Evolutionary conservation across 768 basidiomycete species (phyloP), one percentile per base, ranked within the genome.

Genomic region (Mrakia hoshinonis): DNA sequence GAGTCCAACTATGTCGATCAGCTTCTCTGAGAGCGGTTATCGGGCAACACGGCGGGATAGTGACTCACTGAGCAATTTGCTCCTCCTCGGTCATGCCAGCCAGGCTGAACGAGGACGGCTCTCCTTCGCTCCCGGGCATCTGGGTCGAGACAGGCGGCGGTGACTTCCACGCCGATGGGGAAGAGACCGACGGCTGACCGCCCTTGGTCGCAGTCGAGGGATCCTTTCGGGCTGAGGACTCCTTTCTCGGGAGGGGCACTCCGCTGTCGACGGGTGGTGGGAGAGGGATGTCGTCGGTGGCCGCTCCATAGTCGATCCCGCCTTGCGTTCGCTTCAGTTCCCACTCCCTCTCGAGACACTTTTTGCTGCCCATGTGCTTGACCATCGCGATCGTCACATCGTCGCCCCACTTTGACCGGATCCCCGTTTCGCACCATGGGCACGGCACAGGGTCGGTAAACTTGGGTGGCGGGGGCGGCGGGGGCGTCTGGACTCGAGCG

Each of bases 11-110:
- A n/a, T n/a, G n/a, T n/a, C n/a, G n/a, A n/a, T n/a, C n/a, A n/a
- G n/a, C n/a, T n/a, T n/a, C n/a, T n/a, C n/a, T n/a, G n/a, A n/a
- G n/a, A n/a, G n/a, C n/a, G n/a, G n/a, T n/a, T n/a, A n/a, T n/a
- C n/a, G n/a, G n/a, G n/a, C n/a, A n/a, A n/a, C n/a, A n/a, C n/a
- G n/a, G n/a, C n/a, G n/a, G n/a, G n/a, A n/a, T n/a, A n/a, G n/a
- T n/a, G 48, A 51, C 49, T 51, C 49, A 51, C 49, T 51, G 49
- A 51, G 49, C 49, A 24, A 51, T 51, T 24, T 51, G 49, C 49
- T 51, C 49, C 49, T 51, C 49, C 49, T 51, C 49, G 22, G 49
- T 51, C 49, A 51, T 51, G 6, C 22, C 49, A 51, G 49, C 49
- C 6, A 51, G 3, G 22, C 26, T n/a, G 15, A 51, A 22, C 49